phyloP scores from a whole-genome alignment of 371 early-diverging fungal genomes.

The Rhizopus microsporus region DNA sequence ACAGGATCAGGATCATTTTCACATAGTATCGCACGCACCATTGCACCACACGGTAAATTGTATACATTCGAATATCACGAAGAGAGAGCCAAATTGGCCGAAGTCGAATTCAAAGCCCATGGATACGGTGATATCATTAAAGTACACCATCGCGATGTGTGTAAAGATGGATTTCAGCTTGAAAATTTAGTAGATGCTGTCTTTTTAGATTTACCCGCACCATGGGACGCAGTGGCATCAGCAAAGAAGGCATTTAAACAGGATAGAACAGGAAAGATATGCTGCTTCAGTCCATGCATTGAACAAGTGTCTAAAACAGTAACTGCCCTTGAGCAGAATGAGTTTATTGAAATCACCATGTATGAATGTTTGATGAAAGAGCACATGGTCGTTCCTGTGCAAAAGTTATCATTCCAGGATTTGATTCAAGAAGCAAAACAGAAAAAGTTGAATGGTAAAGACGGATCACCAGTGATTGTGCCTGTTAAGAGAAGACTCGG shows the following conservation, averaged over 20 bases:
- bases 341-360: slow-evolving; percentile 85
- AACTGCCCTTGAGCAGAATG: slow-evolving; percentile 70
- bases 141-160: slow-evolving; percentile 83
- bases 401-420: slow-evolving; percentile 52
- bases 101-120: slow-evolving; percentile 81
- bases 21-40: slow-evolving; percentile 87
- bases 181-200: slow-evolving; percentile 80
- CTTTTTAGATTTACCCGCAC: slow-evolving; percentile 95
- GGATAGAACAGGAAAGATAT: slow-evolving; percentile 79
- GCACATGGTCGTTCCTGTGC: slow-evolving; percentile 56
- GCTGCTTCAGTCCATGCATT: slow-evolving; percentile 94
- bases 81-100: slow-evolving; percentile 72
- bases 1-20: slow-evolving; percentile 97
- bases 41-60: slow-evolving; percentile 85
- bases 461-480: slow-evolving; percentile 21
- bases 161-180: slow-evolving; percentile 87
- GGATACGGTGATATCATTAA: slow-evolving; percentile 68
- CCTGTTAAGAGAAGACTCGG: slow-evolving; percentile 29
- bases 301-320: slow-evolving; percentile 92
- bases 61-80: slow-evolving; percentile 95
- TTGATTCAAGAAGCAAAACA: slow-evolving; percentile 49
- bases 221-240: slow-evolving; percentile 89
- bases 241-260: slow-evolving; percentile 85
- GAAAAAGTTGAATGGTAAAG: slow-evolving; percentile 43
- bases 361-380: slow-evolving; percentile 74